phyloP scores from a whole-genome alignment of 768 basidiomycete species.

The Terana coerulea region DNA sequence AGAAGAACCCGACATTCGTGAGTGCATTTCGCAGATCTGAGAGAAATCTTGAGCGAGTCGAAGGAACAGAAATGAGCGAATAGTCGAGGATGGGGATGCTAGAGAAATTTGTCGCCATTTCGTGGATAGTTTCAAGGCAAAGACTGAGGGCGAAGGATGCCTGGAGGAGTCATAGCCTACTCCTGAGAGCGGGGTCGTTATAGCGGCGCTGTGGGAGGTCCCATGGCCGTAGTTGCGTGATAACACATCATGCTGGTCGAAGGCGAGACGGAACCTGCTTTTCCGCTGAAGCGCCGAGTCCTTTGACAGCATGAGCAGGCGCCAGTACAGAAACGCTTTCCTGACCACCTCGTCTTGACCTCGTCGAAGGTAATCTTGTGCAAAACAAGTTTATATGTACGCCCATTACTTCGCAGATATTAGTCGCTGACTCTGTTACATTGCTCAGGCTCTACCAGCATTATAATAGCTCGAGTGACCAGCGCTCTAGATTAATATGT shows the following conservation, averaged over 20 bases:
- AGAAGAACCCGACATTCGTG: conserved; percentile 80
- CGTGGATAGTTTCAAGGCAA: background rate
- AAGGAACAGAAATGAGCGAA: conserved; percentile 38
- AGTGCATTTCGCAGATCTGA: conserved; percentile 64
- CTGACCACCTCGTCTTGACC: no score
- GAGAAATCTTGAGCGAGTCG: conserved; percentile 52
- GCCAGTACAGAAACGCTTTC: no score
- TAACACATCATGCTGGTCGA: conserved; percentile 1
- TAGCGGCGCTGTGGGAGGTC: background rate
- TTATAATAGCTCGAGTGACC: no score
- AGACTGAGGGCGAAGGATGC: background rate
- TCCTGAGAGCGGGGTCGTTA: background rate
- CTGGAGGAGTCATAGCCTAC: background rate
- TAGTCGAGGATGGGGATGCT: conserved; percentile 72
- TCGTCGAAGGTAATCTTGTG: no score
- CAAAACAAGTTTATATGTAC: no score
- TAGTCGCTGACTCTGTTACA: no score
- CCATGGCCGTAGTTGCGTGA: background rate
- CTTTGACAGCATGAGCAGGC: no score
- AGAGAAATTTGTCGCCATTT: conserved; percentile 41
- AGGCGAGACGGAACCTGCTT: no score
- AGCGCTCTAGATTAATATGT: no score
- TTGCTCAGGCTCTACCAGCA: no score
- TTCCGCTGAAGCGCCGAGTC: no score
- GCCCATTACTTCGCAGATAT: no score